These are phyloP conservation scores for Striga asiatica DNA, from an alignment of 257 asterid species.

Conservation along the genomic window DNA sequence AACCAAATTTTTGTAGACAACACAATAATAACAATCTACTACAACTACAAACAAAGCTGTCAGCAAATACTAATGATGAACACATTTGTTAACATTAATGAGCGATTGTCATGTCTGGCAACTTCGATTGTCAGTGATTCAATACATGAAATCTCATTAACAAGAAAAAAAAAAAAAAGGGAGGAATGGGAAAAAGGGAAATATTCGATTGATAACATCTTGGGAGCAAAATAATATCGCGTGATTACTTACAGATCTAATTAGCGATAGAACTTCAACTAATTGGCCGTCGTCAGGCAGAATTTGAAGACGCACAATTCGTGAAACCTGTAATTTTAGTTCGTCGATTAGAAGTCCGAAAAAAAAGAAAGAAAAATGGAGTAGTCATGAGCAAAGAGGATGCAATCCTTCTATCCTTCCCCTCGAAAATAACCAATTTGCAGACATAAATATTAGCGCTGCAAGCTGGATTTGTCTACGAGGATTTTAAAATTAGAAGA, in stretches of 20 bases:
- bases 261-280: conserved; percentile 4
- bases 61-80: no score
- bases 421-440: conserved; percentile 7
- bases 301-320: conserved; percentile 18
- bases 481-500: neutral
- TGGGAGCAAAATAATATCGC: neutral
- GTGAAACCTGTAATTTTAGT: conserved; percentile 21
- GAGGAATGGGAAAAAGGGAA: no score
- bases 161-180: neutral
- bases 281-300: conserved; percentile 13
- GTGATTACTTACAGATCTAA: conserved; percentile 23
- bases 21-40: no score
- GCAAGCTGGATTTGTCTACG: neutral
- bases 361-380: neutral
- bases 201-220: conserved; percentile 3
- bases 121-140: no score
- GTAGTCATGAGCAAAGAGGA: neutral
- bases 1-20: neutral
- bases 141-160: no score
- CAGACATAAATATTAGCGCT: neutral
- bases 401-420: neutral
- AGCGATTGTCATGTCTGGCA: no score
- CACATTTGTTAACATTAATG: no score
- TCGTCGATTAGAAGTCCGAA: neutral
- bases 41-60: no score